Conservation (phyloP, 768 basidiomycete species). For the Leucocoprinus birnbaumii region DNA sequence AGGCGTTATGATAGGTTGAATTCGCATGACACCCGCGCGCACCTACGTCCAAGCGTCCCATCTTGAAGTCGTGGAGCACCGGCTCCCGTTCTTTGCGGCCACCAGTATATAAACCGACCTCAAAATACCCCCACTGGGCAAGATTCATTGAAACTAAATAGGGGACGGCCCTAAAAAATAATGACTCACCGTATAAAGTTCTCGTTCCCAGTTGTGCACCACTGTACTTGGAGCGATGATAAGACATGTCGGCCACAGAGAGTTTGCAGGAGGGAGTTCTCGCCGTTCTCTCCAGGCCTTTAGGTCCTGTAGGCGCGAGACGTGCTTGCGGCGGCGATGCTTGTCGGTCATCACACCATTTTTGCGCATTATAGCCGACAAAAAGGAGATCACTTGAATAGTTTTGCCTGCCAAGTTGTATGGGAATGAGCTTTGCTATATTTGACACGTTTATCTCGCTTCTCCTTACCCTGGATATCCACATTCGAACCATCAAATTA, state of each 20-base stretch:
- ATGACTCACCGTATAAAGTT: constrained; percentile 68
- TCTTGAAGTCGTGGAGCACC: constrained; percentile 67
- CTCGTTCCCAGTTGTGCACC: constrained; percentile 85
- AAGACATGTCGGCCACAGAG: constrained; percentile 81
- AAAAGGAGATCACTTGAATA: constrained; percentile 86
- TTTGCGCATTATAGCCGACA: constrained; percentile 92
- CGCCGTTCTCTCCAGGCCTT: constrained; percentile 48
- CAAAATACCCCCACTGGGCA: constrained; percentile 90
- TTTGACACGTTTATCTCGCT: constrained; percentile 3
- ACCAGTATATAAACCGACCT: constrained; percentile 72
- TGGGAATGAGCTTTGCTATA: constrained; percentile 10
- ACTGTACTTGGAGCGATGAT: constrained; percentile 88
- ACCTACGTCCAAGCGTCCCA: constrained; percentile 86
- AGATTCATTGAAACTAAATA: background rate
- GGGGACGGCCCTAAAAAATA: background rate
- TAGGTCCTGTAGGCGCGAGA: constrained; percentile 64
- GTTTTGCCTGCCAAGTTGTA: constrained; percentile 67
- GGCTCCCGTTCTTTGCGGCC: constrained; percentile 45
- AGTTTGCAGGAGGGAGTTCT: constrained; percentile 62
- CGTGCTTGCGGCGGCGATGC: constrained; percentile 62
- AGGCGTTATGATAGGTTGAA: background rate
- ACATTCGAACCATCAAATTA: background rate
- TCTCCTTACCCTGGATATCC: constrained; percentile 13
- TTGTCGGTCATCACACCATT: constrained; percentile 60
- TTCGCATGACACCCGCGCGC: constrained; percentile 23